Evolutionary conservation across 257 asterid genomes (phyloP), one percentile per base, ranked within the genome.

Genomic region (Plectranthus barbatus): DNA sequence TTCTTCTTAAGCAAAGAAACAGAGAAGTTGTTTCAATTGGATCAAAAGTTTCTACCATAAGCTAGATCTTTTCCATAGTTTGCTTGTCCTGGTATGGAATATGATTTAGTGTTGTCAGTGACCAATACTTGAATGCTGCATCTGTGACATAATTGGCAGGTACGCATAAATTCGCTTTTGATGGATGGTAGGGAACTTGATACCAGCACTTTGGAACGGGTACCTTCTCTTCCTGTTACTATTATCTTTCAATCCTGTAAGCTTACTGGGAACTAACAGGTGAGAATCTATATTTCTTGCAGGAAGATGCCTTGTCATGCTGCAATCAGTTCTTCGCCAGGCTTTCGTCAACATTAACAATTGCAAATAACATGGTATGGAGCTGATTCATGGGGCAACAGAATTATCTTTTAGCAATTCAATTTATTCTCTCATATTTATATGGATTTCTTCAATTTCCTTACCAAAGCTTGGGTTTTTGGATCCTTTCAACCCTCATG

Each of bases 351-450:
- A 68, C 75, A 56, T 46, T 88, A 62, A 76, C 87, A 12, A 72
- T 92, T 72, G 80, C 93, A 33, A 86, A 76, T 67, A 83, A 84
- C 86, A 88, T 84, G 96, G 98, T 91, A 81, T 49, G 79, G 26
- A 66, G 60, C 42, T 55, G 60, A 23, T 51, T 33, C 47, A 61
- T 40, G 34, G 34, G 8, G 45, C 56, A 72, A 55, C 37, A n/a
- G 4, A 53, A 21, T 49, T 56, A 45, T 59, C 24, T 8, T 66
- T 44, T 61, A 12, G 4, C 33, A 39, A 55, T 60, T 52, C 56
- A 48, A 39, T 37, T 33, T 39, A 20, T 23, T 2, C 20, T 41
- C 8, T n/a, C 10, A 10, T 9, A 15, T 10, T 24, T 37, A 21
- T 44, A 34, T 13, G 13, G 46, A 7, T 42, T 40, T 17, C 34